Percentiles rank a stretch among this genome's conserved stretches.
These are phyloP conservation scores for Backusella psychrophila DNA, from an alignment of 192 early-diverging fungal species.

Conservation along the genomic window DNA sequence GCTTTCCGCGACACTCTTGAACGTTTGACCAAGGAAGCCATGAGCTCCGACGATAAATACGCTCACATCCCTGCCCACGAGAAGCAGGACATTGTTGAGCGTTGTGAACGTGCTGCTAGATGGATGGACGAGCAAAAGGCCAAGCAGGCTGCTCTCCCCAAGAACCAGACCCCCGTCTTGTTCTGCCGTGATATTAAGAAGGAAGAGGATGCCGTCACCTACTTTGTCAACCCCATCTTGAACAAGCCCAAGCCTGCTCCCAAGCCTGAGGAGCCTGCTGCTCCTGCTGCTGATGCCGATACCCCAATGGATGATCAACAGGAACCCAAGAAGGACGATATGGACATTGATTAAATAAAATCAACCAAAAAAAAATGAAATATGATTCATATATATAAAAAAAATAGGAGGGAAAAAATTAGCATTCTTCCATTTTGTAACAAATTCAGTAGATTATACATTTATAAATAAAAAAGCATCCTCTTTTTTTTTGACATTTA, in stretches of 20 bases:
- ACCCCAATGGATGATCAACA: conserved; percentile 40
- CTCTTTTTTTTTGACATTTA: neutral
- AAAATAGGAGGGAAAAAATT: neutral
- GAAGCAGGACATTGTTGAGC: conserved; percentile 76
- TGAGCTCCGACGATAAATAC: conserved; percentile 80
- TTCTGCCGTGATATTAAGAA: conserved; percentile 68
- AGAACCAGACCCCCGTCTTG: conserved; percentile 74
- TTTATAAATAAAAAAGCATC: conserved; percentile 11
- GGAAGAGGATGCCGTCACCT: conserved; percentile 70
- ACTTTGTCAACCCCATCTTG: conserved; percentile 77
- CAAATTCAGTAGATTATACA: conserved; percentile 9
- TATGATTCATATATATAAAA: neutral
- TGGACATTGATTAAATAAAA: conserved; percentile 64
- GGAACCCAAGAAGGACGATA: conserved; percentile 42
- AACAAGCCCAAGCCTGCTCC: conserved; percentile 90
- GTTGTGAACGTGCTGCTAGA: conserved; percentile 68
- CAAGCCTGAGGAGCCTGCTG: conserved; percentile 54
- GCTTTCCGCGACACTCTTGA: conserved; percentile 79
- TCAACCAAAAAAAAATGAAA: neutral
- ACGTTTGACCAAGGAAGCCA: conserved; percentile 67
- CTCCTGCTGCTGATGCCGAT: conserved; percentile 39
- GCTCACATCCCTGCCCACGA: conserved; percentile 85
- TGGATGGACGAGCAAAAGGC: conserved; percentile 86
- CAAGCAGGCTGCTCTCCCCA: conserved; percentile 72
- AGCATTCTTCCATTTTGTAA: neutral